Evolutionary conservation across 257 asterid species (phyloP), one percentile per base, ranked within the genome.

Genomic region (Coffea canephora): DNA sequence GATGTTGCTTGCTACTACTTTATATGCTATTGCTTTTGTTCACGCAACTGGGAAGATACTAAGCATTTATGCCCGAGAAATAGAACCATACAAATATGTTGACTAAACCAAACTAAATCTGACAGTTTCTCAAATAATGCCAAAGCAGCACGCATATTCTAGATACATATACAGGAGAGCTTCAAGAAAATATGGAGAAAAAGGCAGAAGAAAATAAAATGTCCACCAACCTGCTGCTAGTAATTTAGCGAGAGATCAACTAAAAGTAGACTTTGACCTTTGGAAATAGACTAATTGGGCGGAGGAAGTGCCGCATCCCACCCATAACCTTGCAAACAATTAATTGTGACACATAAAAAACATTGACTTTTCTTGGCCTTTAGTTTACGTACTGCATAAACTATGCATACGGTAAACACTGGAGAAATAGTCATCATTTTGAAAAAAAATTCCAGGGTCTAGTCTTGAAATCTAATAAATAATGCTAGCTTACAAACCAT

Each of bases 1-100:
- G 8, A 1, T 13, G 18, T 31, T 13, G 3, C 8, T 34, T 13
- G 6, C 13, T 13, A 12, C 8, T 34, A 27, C 34, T 65, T 10
- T n/a, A 25, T 65, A 3, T 15, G 4, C 15, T 45, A 67, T 67
- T 16, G 5, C 49, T 36, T 45, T 68, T 68, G 46, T 68, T 16
- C 72, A 68, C 72, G 72, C 72, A 68, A 68, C 49, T 68, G 49
- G 49, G 72, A 68, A 68, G 39, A 16, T 36, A 39, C 72, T 10
- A 68, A 6, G 72, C 49, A 68, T 68, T 68, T 39, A 15, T 68
- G 5, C 8, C 48, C 13, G 6, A 36, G 25, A 68, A 15, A 68
- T 36, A 68, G n/a, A 36, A 36, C 23, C 16, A 15, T 36, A 34
- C 71, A 14, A 10, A 34, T 31, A 68, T 68, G n/a, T 68, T 68